A percentile compares a stretch with the other conserved stretches of the same genome.
These are phyloP conservation scores for Eucalyptus sideroxylon DNA, from an alignment of 345 rosid species.

Conservation along the genomic window DNA sequence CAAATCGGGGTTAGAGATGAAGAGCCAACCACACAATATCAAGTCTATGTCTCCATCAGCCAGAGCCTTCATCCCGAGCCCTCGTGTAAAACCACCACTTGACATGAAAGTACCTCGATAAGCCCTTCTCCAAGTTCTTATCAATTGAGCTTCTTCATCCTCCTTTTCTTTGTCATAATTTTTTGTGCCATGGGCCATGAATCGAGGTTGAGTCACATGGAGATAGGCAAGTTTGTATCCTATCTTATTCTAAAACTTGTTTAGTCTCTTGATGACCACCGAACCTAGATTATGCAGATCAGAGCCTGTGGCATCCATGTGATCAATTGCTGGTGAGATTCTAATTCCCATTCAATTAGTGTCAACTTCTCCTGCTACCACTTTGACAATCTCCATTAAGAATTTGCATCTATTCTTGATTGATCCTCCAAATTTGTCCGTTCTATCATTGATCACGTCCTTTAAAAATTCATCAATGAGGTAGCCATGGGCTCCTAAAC, in stretches of 20 bases:
- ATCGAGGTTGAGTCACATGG: neutral
- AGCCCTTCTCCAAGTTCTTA: neutral
- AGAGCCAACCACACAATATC: constrained; percentile 63
- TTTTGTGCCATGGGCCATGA: neutral
- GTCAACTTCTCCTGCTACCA: neutral
- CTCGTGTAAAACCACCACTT: neutral
- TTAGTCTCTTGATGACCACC: neutral
- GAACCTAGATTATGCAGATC: neutral
- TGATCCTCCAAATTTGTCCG: too few species aligned
- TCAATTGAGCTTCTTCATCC: neutral
- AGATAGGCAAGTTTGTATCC: neutral
- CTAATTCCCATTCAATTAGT: neutral
- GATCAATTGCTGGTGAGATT: neutral
- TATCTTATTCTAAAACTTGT: neutral
- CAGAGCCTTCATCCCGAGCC: neutral
- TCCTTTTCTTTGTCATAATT: neutral
- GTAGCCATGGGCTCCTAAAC: too few species aligned
- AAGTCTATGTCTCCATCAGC: constrained; percentile 48
- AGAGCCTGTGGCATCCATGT: neutral
- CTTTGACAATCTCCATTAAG: neutral
- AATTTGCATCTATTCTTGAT: too few species aligned
- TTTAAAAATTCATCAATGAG: too few species aligned
- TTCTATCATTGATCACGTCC: too few species aligned
- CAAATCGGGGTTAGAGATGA: constrained; percentile 77
- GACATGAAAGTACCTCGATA: neutral